Base-by-base conservation (phyloP, 202 grass and related monocot genomes). In the Zoysia matrella region DNA sequence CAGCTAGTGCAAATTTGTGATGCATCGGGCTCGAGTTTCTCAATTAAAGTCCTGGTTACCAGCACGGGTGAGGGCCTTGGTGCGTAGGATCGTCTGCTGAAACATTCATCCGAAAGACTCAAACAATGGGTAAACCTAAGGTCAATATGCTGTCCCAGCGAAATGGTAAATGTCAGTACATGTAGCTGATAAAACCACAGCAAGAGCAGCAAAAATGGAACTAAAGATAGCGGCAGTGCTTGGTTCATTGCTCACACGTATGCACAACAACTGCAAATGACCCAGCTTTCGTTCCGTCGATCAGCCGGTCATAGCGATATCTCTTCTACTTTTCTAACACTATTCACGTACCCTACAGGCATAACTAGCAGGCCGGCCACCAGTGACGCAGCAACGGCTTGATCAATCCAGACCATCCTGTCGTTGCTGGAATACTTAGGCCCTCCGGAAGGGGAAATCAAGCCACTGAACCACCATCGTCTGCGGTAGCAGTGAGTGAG, bases 261-360 rank as follows among this genome's bases (percentile, higher is more conserved):
- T n/a, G 65, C 65, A 10, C 69, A 46, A 76, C 54, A 75, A 8
- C 61, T 68, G 76, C 84, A 80, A 86, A 43, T 22, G 22, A 48
- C 45, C 71, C 49, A 52, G 82, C 71, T 47, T 47, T 11, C 3
- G 7, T 45, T 69, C 15, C 36, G n/a, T 12, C 7, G 1, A 11
- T 40, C 52, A 16, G 52, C 10, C 11, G 45, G 2, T n/a, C 70
- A 47, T 7, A 11, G 53, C 11, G 13, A 67, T 8, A 22, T 22
- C 22, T 22, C 22, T 8, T 63, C 60, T 63, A 62, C 64, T 45
- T 45, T 12, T 45, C 11, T 45, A 66, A 6, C 64, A 45, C 10
- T 44, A 46, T 15, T 15, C 2, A 0, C 8, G 44, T 47, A 16
- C 0, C 13, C 65, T 67, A 67, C 13, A n/a, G 42, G 5, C 42